phyloP scores from a whole-genome alignment of 306 rosid genomes.

The Corylus avellana region DNA sequence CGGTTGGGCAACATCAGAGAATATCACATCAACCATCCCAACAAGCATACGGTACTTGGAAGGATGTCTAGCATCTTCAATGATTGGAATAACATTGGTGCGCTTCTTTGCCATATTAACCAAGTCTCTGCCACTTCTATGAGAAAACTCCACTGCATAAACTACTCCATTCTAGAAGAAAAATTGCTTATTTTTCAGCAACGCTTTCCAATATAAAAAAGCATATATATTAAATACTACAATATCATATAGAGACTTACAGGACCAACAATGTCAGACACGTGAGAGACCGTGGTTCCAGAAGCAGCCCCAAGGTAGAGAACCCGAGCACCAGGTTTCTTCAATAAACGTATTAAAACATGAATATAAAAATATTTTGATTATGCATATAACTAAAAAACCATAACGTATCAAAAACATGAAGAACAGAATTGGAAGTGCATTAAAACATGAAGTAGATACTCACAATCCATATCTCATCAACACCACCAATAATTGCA shows the following conservation, averaged over 20 bases:
- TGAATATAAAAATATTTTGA: neutral
- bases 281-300: conserved; percentile 94
- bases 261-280: conserved; percentile 94
- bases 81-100: conserved; percentile 83
- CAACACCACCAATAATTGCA: conserved; percentile 91
- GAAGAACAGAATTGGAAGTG: no score
- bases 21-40: conserved; percentile 97
- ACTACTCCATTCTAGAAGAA: conserved; percentile 70
- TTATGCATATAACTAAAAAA: neutral
- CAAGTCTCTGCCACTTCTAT: conserved; percentile 92
- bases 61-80: conserved; percentile 98
- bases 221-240: neutral
- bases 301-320: conserved; percentile 97
- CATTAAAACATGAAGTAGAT: neutral
- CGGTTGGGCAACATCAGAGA: conserved; percentile 99
- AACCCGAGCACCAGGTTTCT: conserved; percentile 85
- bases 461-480: conserved; percentile 73
- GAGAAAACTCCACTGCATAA: conserved; percentile 95
- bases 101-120: conserved; percentile 97
- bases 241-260: conserved; percentile 39
- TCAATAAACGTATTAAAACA: neutral
- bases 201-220: neutral
- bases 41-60: conserved; percentile 87
- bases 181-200: neutral
- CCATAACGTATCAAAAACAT: neutral